A percentile compares a stretch with the other conserved stretches of the same genome.
These are phyloP conservation scores for Tricholoma hemisulphureum DNA, from an alignment of 768 basidiomycete species.

Conservation along the genomic window DNA sequence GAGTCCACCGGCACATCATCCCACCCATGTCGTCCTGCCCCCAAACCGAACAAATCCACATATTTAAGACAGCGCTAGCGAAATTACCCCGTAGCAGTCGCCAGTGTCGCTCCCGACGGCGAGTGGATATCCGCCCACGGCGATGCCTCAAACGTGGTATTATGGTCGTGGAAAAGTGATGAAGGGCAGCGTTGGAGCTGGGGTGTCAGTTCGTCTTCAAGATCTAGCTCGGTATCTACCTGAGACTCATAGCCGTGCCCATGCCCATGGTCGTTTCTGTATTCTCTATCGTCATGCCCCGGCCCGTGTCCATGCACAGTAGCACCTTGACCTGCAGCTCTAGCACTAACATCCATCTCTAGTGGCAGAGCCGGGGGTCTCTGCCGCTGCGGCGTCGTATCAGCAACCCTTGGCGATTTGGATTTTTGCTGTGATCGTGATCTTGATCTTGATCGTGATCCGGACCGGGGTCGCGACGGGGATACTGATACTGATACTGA, in stretches of 20 bases:
- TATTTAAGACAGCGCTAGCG: too few relatives aligned
- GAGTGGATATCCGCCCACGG: not conserved
- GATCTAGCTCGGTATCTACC: not conserved
- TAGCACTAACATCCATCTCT: not conserved
- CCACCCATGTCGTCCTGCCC: too few relatives aligned
- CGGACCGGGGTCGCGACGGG: not conserved
- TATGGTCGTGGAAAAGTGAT: not conserved
- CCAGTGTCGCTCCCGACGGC: not conserved
- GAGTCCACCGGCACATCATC: too few relatives aligned
- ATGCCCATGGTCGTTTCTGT: not conserved
- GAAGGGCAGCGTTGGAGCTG: not conserved
- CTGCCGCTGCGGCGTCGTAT: not conserved
- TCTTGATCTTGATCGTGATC: too few relatives aligned
- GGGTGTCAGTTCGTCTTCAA: not conserved
- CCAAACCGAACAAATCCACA: too few relatives aligned
- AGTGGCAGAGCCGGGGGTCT: not conserved
- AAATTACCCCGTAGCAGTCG: not conserved
- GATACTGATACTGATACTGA: not conserved
- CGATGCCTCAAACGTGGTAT: not conserved
- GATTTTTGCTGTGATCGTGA: not conserved
- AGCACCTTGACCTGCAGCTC: too few relatives aligned
- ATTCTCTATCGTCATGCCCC: too few relatives aligned
- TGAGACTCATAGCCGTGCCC: not conserved
- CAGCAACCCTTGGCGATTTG: not conserved
- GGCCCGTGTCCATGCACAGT: too few relatives aligned